Evolutionary conservation across 169 alveolate genomes (phyloP), one percentile per base, ranked within the genome.

Genomic region (Hepatocystis sp.): DNA sequence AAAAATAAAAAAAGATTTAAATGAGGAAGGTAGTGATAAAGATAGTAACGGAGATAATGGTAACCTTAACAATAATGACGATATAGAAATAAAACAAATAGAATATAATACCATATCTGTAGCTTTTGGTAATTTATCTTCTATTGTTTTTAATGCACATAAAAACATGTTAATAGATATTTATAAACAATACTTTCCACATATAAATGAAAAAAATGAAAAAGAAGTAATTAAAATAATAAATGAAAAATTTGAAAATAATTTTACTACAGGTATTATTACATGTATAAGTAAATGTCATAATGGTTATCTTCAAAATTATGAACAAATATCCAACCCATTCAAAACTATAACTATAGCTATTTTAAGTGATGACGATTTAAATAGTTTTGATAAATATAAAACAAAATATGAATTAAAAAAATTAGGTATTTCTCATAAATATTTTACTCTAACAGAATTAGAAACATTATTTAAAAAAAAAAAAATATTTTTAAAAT

Each of bases 101-200:
- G 88, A 76, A 51, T 76, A 76, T 36, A 76, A 76, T 27, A 76
- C 88, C 13, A 76, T 76, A 56, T 56, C 88, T 13, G 88, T 76
- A 10, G 88, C 88, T 0, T 76, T 76, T 32, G 88, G 88, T 0
- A 56, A 76, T 52, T 23, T 76, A 8, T 76, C 88, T 1, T 15
- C 66, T 2, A 17, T 25, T 27, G 15, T 76, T 7, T 76, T 76
- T 64, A 52, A 76, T 15, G 88, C 78, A 15, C 88, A 76, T 34
- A 76, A 76, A 36, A 42, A 56, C 21, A 76, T 76, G 55, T 21
- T 76, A 21, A 76, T 44, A 39, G 55, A 76, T 10, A 49, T 76
- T 7, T 76, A 76, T 63, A 60, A 23, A 27, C 78, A 76, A 63
- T 76, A 49, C 39, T 76, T 76, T 49, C 61, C 88, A 2, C 21